phyloP scores from a whole-genome alignment of 805 yeast species.

The Yarrowia sp. region DNA sequence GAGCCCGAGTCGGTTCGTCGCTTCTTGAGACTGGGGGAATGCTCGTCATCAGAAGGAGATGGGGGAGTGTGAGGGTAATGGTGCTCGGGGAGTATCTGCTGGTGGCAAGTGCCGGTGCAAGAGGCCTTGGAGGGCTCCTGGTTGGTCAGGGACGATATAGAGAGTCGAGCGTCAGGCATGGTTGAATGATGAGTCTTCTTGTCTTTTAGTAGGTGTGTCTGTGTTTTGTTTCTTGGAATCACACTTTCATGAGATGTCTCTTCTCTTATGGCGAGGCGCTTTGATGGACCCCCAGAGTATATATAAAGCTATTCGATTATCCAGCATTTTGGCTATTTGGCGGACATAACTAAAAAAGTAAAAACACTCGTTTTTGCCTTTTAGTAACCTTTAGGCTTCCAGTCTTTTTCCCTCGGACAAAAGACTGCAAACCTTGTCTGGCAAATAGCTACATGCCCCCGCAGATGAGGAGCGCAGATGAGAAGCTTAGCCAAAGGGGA shows the following conservation, averaged over 20 bases:
- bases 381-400: constrained; percentile 8
- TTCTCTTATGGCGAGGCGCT: constrained; percentile 19
- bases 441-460: constrained; percentile 24
- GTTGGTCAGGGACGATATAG: constrained; percentile 24
- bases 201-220: background rate
- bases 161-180: constrained; percentile 26
- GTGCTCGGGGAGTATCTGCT: constrained; percentile 17
- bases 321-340: constrained; percentile 21
- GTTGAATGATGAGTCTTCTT: background rate
- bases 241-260: constrained; percentile 21
- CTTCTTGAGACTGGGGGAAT: constrained; percentile 18
- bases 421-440: background rate
- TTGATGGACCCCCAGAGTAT: constrained; percentile 15
- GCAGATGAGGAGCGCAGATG: constrained; percentile 26
- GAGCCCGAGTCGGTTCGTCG: constrained; percentile 15
- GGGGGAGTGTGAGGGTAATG: constrained; percentile 22
- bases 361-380: constrained; percentile 14
- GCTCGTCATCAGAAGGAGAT: constrained; percentile 24
- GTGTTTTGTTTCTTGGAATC: constrained; percentile 1
- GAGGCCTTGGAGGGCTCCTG: constrained; percentile 23
- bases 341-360: constrained; percentile 14
- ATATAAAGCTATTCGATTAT: constrained; percentile 19
- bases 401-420: constrained; percentile 25
- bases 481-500: constrained; percentile 22
- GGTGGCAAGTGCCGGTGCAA: constrained; percentile 8